Percentiles rank a stretch among this genome's conserved stretches.
These are phyloP conservation scores for Malassezia globosa DNA, from an alignment of 1,284 basidiomycete genomes.

Conservation along the genomic window DNA sequence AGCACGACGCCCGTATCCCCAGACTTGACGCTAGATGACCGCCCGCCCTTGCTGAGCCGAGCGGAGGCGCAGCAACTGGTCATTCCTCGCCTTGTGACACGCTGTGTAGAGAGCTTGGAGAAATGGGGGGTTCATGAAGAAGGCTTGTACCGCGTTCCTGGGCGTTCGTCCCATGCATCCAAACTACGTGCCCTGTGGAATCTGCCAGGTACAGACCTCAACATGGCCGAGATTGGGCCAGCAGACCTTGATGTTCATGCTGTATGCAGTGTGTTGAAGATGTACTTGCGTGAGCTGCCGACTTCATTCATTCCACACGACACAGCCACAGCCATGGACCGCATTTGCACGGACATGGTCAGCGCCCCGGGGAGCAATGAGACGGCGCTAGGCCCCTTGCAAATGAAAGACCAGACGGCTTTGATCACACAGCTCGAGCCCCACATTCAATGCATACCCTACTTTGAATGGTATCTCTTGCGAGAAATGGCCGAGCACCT, in stretches of 20 bases:
- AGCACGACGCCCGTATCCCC: too few relatives aligned
- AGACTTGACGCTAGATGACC: conserved; percentile 16
- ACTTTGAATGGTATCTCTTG: conserved; percentile 39
- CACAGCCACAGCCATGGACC: conserved; percentile 19
- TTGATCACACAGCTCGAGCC: conserved; percentile 16
- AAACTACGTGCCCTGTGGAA: conserved; percentile 30
- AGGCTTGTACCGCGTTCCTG: conserved; percentile 42
- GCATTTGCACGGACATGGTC: conserved; percentile 2
- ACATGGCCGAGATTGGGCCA: conserved; percentile 29
- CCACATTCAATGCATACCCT: conserved; percentile 22
- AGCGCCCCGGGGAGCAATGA: neutral
- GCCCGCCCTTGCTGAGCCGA: conserved; percentile 14
- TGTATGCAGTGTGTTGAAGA: conserved; percentile 42
- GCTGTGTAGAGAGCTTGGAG: conserved; percentile 39
- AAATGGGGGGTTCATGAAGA: conserved; percentile 38
- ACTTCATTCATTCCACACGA: conserved; percentile 23
- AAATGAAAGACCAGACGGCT: conserved; percentile 12
- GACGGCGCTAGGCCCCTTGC: neutral
- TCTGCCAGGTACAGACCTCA: conserved; percentile 23
- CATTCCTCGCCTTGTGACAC: conserved; percentile 33
- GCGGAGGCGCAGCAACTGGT: conserved; percentile 24
- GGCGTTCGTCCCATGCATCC: conserved; percentile 36
- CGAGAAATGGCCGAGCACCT: conserved; percentile 36
- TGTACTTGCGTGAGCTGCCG: conserved; percentile 39
- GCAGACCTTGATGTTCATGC: conserved; percentile 43